These are phyloP conservation scores for Westerdykella aurantiaca DNA, from an alignment of 2,329 filamentous ascomycete genomes.

Conservation along the genomic window DNA sequence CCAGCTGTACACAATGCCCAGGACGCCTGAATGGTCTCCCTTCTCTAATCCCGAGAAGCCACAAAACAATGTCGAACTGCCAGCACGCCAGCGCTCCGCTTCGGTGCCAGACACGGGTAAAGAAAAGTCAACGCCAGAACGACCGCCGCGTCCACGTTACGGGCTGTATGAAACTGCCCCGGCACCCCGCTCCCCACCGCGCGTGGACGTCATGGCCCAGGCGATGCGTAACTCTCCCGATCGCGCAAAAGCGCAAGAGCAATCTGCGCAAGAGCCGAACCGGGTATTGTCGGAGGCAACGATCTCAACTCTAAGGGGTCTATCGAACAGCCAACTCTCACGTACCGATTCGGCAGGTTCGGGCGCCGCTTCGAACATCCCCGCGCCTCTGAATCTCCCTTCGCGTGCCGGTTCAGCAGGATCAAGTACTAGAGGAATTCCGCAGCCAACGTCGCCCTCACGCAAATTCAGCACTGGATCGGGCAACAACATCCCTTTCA, in stretches of 20 bases:
- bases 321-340: neutral
- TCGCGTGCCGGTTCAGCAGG: constrained; percentile 13
- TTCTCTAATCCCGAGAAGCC: neutral
- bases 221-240: constrained; percentile 15
- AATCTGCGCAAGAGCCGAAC: constrained; percentile 1
- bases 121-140: constrained; percentile 16
- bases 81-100: constrained; percentile 10
- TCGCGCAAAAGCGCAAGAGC: constrained; percentile 1
- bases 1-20: constrained; percentile 11
- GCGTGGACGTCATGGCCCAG: constrained; percentile 19
- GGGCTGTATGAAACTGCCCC: constrained; percentile 13
- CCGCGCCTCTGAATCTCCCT: constrained; percentile 1
- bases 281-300: constrained; percentile 1
- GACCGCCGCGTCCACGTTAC: constrained; percentile 18
- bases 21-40: constrained; percentile 8
- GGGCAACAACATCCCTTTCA: constrained; percentile 20
- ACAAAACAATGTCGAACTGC: neutral
- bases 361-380: neutral
- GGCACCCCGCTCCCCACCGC: constrained; percentile 8
- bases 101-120: constrained; percentile 12
- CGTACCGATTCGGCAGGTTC: constrained; percentile 1
- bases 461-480: constrained; percentile 17
- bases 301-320: neutral
- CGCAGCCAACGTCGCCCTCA: constrained; percentile 5
- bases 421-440: constrained; percentile 7